These are phyloP conservation scores for Oxytropis ochrocephala DNA, from an alignment of 306 rosid genomes.

Conservation along the genomic window DNA sequence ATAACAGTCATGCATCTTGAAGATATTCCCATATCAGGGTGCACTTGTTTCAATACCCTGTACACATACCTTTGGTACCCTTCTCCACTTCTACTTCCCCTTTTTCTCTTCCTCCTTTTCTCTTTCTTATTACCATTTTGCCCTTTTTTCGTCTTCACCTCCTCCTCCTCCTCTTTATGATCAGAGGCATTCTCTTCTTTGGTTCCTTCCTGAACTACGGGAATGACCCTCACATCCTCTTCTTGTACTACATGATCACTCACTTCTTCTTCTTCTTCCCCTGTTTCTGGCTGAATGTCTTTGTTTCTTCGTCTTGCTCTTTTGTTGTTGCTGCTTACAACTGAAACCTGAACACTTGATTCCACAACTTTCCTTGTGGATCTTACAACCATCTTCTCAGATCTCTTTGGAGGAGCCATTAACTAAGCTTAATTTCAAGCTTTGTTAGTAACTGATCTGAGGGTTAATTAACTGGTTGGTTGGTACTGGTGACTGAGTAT, in stretches of 20 bases:
- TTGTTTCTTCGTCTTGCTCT: slow-evolving; percentile 1
- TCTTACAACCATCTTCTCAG: slow-evolving; percentile 19
- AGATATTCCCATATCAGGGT: slow-evolving; percentile 60
- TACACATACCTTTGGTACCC: slow-evolving; percentile 58
- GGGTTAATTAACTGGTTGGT: too few species aligned
- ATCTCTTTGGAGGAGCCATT: slow-evolving; percentile 60
- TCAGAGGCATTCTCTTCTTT: background rate
- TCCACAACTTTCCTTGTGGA: slow-evolving; percentile 38
- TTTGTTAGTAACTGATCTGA: too few species aligned
- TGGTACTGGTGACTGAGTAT: background rate
- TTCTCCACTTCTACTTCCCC: slow-evolving; percentile 19
- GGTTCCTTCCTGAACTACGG: slow-evolving; percentile 25
- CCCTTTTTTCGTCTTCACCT: background rate
- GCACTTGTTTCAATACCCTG: slow-evolving; percentile 63
- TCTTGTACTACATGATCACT: too few species aligned
- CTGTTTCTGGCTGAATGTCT: background rate
- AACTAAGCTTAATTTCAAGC: background rate
- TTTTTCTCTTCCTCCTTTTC: background rate
- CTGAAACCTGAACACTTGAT: slow-evolving; percentile 31
- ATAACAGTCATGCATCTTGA: slow-evolving; percentile 46
- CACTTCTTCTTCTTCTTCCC: background rate
- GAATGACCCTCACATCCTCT: slow-evolving; percentile 23
- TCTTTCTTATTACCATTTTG: background rate
- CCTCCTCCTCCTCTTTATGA: background rate
- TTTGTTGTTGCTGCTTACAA: slow-evolving; percentile 10